Base-by-base conservation (phyloP, 2,329 filamentous ascomycete genomes). In the Hypoxylon sp. region DNA sequence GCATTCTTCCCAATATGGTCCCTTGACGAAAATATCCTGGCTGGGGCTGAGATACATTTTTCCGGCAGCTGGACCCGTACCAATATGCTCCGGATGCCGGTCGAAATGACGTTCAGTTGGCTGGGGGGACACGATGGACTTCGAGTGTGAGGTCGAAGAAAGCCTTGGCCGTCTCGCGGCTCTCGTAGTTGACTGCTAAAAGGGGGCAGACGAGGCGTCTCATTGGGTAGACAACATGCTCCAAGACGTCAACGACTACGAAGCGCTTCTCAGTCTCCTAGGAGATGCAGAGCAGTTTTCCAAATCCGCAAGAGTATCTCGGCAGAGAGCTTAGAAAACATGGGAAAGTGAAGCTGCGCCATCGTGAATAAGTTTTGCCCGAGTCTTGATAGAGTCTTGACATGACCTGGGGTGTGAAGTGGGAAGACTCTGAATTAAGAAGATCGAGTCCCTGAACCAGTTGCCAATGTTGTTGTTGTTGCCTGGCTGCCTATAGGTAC, bases 251-350 rank as follows among this genome's bases (percentile, higher is more conserved):
- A 26, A 59, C 4, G 2, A 59, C 8, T 18, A 65, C 38, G 14
- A 62, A 12, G 20, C 54, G 65, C 9, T 38, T 18, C 28, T 50
- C 14, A 14, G 22, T 54, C 33, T 65, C 65, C 20, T 51, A n/a
- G n/a, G n/a, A n/a, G 30, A 4, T 53, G 6, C 7, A 68, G 14
- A 26, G 46, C 48, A 9, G 3, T 14, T 11, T 44, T 20, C 59
- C 56, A 61, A 14, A 66, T 44, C 24, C 18, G 24, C 1, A 44
- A 56, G 36, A 59, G 63, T 14, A 68, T 22, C 40, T 68, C 55
- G 26, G 33, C 16, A 18, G 62, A 51, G n/a, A 66, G 56, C 3
- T 26, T 14, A 4, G 44, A 46, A 52, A 68, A 63, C 5, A 14
- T 33, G 28, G 20, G 26, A 61, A 33, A 42, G 7, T 45, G 51